These are phyloP conservation scores for Prunus mongolica DNA, from an alignment of 306 rosid genomes.

Conservation along the genomic window DNA sequence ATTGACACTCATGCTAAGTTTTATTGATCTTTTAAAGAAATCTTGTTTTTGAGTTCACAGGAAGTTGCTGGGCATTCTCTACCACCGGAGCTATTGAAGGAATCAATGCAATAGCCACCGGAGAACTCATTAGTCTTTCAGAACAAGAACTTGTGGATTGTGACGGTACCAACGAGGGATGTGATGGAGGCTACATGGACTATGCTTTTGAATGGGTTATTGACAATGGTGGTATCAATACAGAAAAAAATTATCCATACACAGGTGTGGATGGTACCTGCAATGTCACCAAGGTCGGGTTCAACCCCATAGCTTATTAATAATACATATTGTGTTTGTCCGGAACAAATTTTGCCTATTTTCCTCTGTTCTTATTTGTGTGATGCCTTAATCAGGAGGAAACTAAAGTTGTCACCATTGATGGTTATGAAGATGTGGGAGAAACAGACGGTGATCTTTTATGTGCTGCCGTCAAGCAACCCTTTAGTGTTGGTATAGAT, in stretches of 20 bases:
- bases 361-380: neutral
- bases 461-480: constrained; percentile 62
- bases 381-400: constrained; percentile 44
- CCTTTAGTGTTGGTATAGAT: constrained; percentile 64
- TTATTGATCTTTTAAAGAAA: neutral
- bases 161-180: constrained; percentile 58
- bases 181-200: constrained; percentile 77
- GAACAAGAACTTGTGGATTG: constrained; percentile 84
- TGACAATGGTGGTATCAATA: constrained; percentile 67
- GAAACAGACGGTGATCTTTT: constrained; percentile 52
- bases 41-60: constrained; percentile 24
- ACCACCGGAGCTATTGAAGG: constrained; percentile 74
- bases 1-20: neutral
- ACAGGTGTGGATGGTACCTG: constrained; percentile 52
- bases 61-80: constrained; percentile 92
- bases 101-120: constrained; percentile 60
- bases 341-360: neutral
- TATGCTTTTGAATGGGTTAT: constrained; percentile 80
- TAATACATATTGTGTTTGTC: neutral
- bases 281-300: constrained; percentile 48
- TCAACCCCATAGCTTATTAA: neutral
- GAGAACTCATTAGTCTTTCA: constrained; percentile 61
- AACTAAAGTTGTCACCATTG: constrained; percentile 49
- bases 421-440: constrained; percentile 58
- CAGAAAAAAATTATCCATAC: constrained; percentile 62